Evolutionary conservation across 2,329 filamentous ascomycete genomes (phyloP).

Genomic region (Beauveria pseudobassiana): DNA sequence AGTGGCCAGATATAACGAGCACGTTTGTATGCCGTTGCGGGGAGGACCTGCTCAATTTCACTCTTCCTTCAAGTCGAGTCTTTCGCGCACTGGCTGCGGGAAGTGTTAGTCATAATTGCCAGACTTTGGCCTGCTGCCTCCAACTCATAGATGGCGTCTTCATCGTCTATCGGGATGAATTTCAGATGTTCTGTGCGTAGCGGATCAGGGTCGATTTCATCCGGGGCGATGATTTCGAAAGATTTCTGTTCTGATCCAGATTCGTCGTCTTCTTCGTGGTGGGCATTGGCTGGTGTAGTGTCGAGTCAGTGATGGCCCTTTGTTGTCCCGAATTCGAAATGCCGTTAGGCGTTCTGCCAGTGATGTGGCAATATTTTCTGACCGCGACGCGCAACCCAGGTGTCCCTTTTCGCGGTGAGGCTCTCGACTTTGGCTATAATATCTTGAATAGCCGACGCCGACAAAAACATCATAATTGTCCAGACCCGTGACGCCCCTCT

Average conservation of each 20-base stretch:
- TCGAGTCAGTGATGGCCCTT: neutral
- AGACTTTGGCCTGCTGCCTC: neutral
- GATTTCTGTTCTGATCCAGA: neutral
- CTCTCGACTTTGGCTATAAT: neutral
- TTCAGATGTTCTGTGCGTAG: neutral
- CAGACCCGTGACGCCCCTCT: neutral
- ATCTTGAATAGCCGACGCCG: neutral
- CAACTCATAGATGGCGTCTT: neutral
- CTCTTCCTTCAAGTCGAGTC: neutral
- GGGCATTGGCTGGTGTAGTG: neutral
- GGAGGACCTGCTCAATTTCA: conserved; percentile 7
- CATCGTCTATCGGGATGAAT: neutral
- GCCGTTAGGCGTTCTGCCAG: neutral
- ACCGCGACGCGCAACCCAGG: neutral
- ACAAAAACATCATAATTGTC: neutral
- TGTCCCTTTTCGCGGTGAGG: neutral
- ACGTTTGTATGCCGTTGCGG: neutral
- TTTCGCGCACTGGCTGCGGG: neutral
- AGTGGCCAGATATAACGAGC: neutral
- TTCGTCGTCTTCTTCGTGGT: neutral
- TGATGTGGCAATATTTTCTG: too few relatives aligned
- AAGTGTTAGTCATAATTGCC: conserved; percentile 9
- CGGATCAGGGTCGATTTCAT: neutral
- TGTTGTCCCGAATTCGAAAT: neutral
- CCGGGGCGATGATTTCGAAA: neutral